Evolutionary conservation across 1,139 yeast species (phyloP).

Genomic region (Trichomonascaceae sp.): DNA sequence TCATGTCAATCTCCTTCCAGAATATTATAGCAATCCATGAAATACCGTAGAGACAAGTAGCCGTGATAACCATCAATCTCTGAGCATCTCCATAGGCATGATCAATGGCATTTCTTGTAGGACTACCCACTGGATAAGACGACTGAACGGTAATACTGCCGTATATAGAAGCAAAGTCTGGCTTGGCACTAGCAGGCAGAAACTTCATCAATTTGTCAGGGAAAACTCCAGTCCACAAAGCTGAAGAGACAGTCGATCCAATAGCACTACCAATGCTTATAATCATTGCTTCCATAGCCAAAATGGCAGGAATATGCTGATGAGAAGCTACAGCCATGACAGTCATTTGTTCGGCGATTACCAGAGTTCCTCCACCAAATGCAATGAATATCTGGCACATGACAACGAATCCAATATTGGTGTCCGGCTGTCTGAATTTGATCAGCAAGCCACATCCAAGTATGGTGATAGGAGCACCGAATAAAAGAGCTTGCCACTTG

Average conservation of each 20-base stretch:
- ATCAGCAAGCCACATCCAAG: constrained; percentile 32
- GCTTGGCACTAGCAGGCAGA: constrained; percentile 16
- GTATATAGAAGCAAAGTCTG: constrained; percentile 11
- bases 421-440: constrained; percentile 27
- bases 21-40: constrained; percentile 10
- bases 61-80: constrained; percentile 14
- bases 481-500: constrained; percentile 27
- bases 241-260: constrained; percentile 29
- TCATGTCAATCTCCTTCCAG: constrained; percentile 8
- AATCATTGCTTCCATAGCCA: constrained; percentile 24
- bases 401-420: constrained; percentile 26
- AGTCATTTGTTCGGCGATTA: constrained; percentile 29
- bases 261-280: constrained; percentile 29
- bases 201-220: constrained; percentile 18
- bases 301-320: constrained; percentile 25
- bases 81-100: constrained; percentile 17
- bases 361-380: constrained; percentile 29
- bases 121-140: constrained; percentile 14
- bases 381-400: constrained; percentile 34
- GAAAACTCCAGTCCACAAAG: constrained; percentile 28
- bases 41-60: constrained; percentile 12
- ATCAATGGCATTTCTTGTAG: constrained; percentile 13
- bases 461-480: constrained; percentile 29
- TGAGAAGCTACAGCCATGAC: constrained; percentile 24
- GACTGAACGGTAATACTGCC: constrained; percentile 11